These are phyloP conservation scores for Lentinula sp. DNA, from an alignment of 768 basidiomycete species.

Conservation along the genomic window DNA sequence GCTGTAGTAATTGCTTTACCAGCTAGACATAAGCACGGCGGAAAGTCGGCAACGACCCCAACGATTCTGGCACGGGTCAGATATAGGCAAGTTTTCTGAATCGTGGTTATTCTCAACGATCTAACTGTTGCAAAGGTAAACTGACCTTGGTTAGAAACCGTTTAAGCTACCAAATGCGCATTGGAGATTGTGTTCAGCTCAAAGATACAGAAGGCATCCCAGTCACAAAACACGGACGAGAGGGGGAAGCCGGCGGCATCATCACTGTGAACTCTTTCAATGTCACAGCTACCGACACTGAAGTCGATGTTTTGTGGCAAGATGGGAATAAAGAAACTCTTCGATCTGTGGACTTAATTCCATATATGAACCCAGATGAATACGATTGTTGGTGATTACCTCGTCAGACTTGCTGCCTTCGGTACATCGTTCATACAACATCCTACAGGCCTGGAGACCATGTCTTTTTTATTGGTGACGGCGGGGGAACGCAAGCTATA, in stretches of 20 bases:
- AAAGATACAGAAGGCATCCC: conserved; percentile 44
- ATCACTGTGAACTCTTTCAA: conserved; percentile 52
- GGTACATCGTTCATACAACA: conserved; percentile 5
- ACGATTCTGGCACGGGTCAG: conserved; percentile 67
- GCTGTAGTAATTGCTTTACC: conserved; percentile 5
- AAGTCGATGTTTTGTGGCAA: conserved; percentile 79
- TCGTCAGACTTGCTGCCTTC: not conserved
- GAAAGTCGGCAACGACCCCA: conserved; percentile 58
- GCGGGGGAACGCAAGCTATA: conserved; percentile 51
- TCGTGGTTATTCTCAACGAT: too few relatives aligned
- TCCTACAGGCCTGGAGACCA: conserved; percentile 81
- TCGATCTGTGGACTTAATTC: conserved; percentile 62
- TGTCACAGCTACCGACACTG: conserved; percentile 69
- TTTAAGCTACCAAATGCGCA: conserved; percentile 58
- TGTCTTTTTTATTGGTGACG: conserved; percentile 76
- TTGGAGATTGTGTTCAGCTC: conserved; percentile 67
- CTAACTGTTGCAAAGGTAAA: conserved; percentile 21
- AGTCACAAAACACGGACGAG: conserved; percentile 54
- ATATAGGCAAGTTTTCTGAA: conserved; percentile 28
- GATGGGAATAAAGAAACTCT: conserved; percentile 65
- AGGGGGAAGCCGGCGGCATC: conserved; percentile 34
- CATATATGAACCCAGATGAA: conserved; percentile 85
- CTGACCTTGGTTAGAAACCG: conserved; percentile 58
- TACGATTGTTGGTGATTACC: conserved; percentile 78
- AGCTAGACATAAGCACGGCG: conserved; percentile 61